Percentiles rank a stretch among this genome's conserved stretches.
phyloP scores from a whole-genome alignment of 148 eudicot genomes.

The Persicaria maculosa region DNA sequence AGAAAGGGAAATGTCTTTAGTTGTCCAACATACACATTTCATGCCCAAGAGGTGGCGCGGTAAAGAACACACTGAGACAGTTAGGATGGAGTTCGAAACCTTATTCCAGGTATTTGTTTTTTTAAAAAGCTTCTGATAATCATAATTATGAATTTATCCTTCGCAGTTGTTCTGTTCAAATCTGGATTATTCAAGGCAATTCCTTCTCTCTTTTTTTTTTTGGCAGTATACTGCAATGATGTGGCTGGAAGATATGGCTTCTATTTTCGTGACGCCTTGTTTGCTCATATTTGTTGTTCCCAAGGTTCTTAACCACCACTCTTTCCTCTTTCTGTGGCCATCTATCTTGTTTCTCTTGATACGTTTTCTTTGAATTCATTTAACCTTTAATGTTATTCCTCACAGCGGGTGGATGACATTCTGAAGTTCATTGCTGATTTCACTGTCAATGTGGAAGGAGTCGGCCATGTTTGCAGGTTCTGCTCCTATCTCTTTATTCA shows the following conservation, averaged over 20 bases:
- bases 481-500: not conserved
- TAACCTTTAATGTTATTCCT: conserved; percentile 2
- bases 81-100: conserved; percentile 77
- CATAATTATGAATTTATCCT: not conserved
- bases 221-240: conserved; percentile 91
- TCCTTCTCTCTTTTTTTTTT: not conserved
- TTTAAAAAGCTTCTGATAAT: not conserved
- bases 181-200: not conserved
- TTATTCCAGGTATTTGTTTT: conserved; percentile 65
- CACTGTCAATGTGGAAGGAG: conserved; percentile 82
- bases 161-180: not conserved
- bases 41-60: conserved; percentile 98
- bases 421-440: conserved; percentile 76
- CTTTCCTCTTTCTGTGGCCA: not conserved
- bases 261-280: conserved; percentile 89
- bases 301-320: conserved; percentile 35
- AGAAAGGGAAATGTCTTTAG: conserved; percentile 74
- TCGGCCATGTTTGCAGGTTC: conserved; percentile 95
- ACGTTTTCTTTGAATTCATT: not conserved
- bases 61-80: conserved; percentile 65
- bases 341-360: not conserved
- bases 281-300: conserved; percentile 83
- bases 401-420: conserved; percentile 77
- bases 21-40: conserved; percentile 76
- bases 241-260: conserved; percentile 95